Percentiles rank a stretch among this genome's conserved stretches.
Conservation (phyloP, 352 stramenopile genomes). For the Phytophthora parvispora region DNA sequence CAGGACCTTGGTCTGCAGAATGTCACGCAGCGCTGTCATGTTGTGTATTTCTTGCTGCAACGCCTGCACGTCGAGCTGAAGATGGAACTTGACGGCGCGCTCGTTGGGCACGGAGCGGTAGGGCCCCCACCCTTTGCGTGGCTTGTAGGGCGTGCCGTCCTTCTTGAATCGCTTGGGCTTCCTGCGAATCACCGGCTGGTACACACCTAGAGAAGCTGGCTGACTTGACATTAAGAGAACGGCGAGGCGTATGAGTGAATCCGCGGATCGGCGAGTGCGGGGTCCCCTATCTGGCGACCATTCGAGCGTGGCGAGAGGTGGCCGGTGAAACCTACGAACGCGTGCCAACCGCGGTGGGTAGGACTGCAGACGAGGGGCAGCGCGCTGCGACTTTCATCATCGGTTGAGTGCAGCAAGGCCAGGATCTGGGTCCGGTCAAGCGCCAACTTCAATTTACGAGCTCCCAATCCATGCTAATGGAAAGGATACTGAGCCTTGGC, state of each 20-base stretch:
- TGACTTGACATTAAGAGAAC: not conserved
- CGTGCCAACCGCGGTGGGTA: too few species aligned
- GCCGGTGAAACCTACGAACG: slow-evolving; percentile 1
- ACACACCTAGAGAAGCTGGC: not conserved
- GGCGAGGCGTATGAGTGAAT: not conserved
- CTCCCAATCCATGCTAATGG: too few species aligned
- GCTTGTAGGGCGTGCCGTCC: slow-evolving; percentile 5
- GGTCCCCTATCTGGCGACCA: not conserved
- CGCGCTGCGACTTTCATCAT: too few species aligned
- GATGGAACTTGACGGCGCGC: slow-evolving; percentile 39
- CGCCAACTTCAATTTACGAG: too few species aligned
- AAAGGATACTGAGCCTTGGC: too few species aligned
- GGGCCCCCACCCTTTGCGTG: slow-evolving; percentile 15
- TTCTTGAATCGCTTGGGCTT: slow-evolving; percentile 3
- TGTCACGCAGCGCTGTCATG: slow-evolving; percentile 32
- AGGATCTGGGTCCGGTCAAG: too few species aligned
- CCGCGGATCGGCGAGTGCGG: too few species aligned
- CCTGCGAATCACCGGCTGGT: not conserved
- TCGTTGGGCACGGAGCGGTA: slow-evolving; percentile 37
- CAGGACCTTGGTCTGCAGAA: slow-evolving; percentile 35
- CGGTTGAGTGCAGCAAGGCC: too few species aligned
- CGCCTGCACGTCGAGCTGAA: slow-evolving; percentile 48
- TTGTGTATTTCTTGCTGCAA: slow-evolving; percentile 50
- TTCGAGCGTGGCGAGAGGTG: not conserved
- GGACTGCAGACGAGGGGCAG: too few species aligned